Conservation (phyloP, 495 filamentous ascomycete genomes). For the Podospora australis region DNA sequence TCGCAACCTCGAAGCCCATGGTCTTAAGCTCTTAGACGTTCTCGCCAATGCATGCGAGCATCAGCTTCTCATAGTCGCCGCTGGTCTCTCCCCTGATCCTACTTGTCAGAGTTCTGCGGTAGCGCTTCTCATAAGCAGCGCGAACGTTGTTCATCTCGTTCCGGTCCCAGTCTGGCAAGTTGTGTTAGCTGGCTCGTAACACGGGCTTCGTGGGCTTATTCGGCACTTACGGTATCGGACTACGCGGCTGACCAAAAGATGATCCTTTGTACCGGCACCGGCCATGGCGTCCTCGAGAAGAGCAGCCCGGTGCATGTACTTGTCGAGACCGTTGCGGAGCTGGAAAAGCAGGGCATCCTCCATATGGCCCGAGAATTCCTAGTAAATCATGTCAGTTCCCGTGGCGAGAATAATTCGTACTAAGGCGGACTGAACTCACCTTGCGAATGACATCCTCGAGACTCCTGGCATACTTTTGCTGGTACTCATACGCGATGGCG, state of each 20-base stretch:
- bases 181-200: too few species aligned
- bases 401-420: slow-evolving; percentile 4
- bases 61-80: slow-evolving; percentile 69
- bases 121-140: slow-evolving; percentile 61
- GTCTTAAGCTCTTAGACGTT: slow-evolving; percentile 11
- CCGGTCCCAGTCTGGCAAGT: slow-evolving; percentile 71
- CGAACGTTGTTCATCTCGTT: slow-evolving; percentile 65
- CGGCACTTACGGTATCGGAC: slow-evolving; percentile 49
- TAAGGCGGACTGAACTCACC: slow-evolving; percentile 30
- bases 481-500: slow-evolving; percentile 68
- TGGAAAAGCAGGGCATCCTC: slow-evolving; percentile 74
- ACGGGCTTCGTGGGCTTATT: too few species aligned
- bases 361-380: slow-evolving; percentile 89
- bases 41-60: slow-evolving; percentile 52
- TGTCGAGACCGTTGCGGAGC: slow-evolving; percentile 68
- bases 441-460: slow-evolving; percentile 67
- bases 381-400: not conserved
- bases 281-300: slow-evolving; percentile 80
- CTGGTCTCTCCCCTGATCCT: slow-evolving; percentile 78
- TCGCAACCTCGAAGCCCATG: not conserved
- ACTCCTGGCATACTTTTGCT: slow-evolving; percentile 53
- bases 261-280: slow-evolving; percentile 81
- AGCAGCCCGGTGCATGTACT: slow-evolving; percentile 72
- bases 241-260: slow-evolving; percentile 64
- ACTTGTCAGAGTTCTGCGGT: slow-evolving; percentile 51